phyloP scores from a whole-genome alignment of 345 rosid genomes.

The Aurinia saxatilis region DNA sequence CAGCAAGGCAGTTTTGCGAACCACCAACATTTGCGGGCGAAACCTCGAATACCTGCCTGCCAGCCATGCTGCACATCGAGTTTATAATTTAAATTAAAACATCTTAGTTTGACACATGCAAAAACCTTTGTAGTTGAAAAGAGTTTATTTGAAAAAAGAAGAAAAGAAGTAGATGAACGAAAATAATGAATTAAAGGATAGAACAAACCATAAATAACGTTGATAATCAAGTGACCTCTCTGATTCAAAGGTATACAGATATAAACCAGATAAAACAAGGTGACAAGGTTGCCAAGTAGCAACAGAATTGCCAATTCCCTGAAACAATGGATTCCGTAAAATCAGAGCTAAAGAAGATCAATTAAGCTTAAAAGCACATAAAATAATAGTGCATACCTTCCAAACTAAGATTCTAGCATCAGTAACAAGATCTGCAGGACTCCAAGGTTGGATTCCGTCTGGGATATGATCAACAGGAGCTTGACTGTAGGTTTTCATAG shows the following conservation, averaged over 20 bases:
- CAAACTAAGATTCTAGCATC: constrained; percentile 88
- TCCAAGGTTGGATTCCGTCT: constrained; percentile 55
- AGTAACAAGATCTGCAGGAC: constrained; percentile 59
- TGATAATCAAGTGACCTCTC: constrained; percentile 68
- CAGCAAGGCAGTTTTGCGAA: constrained; percentile 72
- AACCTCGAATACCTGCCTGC: constrained; percentile 83
- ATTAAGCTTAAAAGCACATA: constrained; percentile 18
- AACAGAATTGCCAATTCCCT: constrained; percentile 95
- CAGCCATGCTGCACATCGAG: constrained; percentile 74
- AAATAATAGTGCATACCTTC: constrained; percentile 49
- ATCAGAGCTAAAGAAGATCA: constrained; percentile 14
- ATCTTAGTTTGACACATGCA: constrained; percentile 11
- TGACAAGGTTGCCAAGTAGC: constrained; percentile 94
- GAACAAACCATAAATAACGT: constrained; percentile 75
- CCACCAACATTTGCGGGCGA: constrained; percentile 77
- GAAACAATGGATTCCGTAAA: constrained; percentile 16
- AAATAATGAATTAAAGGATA: constrained; percentile 11
- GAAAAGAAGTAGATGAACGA: neutral
- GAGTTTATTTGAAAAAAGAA: neutral
- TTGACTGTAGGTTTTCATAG: constrained; percentile 57
- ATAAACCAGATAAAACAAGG: constrained; percentile 76
- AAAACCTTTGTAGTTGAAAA: constrained; percentile 5
- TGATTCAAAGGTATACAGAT: constrained; percentile 83
- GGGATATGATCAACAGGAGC: constrained; percentile 54
- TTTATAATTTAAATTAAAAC: neutral